Base-by-base conservation (phyloP, 192 early-diverging fungal species). In the Podila clonocystis region DNA sequence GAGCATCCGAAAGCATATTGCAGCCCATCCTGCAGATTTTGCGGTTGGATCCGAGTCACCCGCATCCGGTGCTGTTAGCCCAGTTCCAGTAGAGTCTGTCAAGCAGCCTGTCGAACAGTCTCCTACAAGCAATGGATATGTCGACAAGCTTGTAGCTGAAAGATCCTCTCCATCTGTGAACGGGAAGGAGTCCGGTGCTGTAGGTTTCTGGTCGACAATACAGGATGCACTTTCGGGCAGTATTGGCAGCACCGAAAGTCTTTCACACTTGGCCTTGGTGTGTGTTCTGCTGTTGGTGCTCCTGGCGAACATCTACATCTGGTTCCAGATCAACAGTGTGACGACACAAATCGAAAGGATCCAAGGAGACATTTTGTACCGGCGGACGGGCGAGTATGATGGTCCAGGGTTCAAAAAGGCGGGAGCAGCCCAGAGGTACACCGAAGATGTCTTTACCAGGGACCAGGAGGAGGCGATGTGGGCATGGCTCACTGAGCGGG, bases 401-500 rank as follows among this genome's bases (percentile, higher is more conserved):
- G 72, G n/a, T 6, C 19, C 30, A 30, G 22, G 61, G 36, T 48
- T 58, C 29, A 22, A 30, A 20, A 19, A 33, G 45, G 49, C 41
- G 29, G 19, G 19, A 26, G 48, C 28, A 20, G 63, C 49, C 5
- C 30, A 67, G 22, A 49, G 52, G 5, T 31, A 28, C 33, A 41
- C 33, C 34, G 68, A 78, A 12, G 64, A 58, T 28, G 31, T 55
- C 3, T 66, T 65, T 34, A 49, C 68, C 0, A 63, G 58, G 19
- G 70, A 80, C 17, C 70, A 80, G 34, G 77, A 80, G 38, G 77
- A 80, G n/a, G 70, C 77, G 20, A 80, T 80, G 77, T 80, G 77
- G 77, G 77, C 77, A 17, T 80, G 77, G 77, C 66, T 80, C 11
- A 80, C 77, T 9, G 77, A 72, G 48, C 65, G 77, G 11, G 77